Evolutionary conservation across 164 flowering plant species (phyloP), one percentile per base, ranked within the genome.

Genomic region (Magnolia changhungtana): DNA sequence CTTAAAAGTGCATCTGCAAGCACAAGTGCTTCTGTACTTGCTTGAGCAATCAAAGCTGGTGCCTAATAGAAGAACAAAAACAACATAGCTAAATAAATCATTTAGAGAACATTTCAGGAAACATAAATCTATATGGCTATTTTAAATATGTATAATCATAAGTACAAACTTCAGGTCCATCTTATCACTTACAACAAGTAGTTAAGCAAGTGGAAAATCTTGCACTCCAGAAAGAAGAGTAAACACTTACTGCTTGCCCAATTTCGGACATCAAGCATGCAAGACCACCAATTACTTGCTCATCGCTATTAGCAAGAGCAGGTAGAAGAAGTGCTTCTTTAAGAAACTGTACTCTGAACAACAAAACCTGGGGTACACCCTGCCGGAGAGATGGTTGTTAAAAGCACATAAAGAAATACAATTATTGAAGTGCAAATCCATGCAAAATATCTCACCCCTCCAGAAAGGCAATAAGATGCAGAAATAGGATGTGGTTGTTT

Each of bases 261-360:
- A 92, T 90, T 86, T 95, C 99, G 50, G 99, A 91, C 92, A 95
- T 78, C 84, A 95, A 87, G 85, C 92, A 89, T 63, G 99, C 94
- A 72, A 95, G 89, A 52, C 98, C 96, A 74, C 91, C 82, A 71
- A 95, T 87, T 16, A 91, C 85, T 86, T 87, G 89, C 81, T 89
- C 95, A 81, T 93, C 93, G 78, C 92, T 83, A 77, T 76, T 87
- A 16, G 80, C 64, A 81, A 95, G 90, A 82, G 98, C 96, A 70
- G 98, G 99, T 63, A 87, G 75, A 78, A 95, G 98, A 72, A 93
- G 92, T 24, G 78, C 83, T 74, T 95, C 97, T 79, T 86, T 92
- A 71, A 95, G 88, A 81, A 85, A 92, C 68, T 83, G 97, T 66
- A 93, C 86, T 85, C 88, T 86, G 81, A 80, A 86, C 72, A 95